A percentile compares a stretch with the other conserved stretches of the same genome.
Evolutionary conservation across 2,329 filamentous ascomycete species (phyloP).

Genomic region (Nigrospora sphaerica): DNA sequence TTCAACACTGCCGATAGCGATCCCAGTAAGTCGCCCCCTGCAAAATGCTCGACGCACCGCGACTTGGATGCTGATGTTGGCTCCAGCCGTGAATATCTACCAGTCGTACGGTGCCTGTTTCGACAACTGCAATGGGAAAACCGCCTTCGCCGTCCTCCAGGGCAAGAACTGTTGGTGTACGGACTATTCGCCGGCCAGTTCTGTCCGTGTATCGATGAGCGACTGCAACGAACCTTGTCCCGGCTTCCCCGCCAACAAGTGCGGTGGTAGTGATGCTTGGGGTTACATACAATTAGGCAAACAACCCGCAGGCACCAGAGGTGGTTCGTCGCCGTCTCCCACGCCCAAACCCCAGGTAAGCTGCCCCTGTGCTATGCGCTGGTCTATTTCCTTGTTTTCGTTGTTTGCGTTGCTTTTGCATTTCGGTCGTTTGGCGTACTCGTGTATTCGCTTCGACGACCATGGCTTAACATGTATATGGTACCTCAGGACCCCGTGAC

Average conservation of each 20-base stretch:
- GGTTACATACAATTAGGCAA: constrained; percentile 56
- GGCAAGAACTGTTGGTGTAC: constrained; percentile 67
- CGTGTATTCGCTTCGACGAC: background rate
- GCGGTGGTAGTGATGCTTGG: constrained; percentile 55
- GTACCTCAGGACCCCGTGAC: constrained; percentile 20
- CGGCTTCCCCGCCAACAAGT: constrained; percentile 60
- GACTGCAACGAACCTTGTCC: constrained; percentile 56
- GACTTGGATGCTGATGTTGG: background rate
- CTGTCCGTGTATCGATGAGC: constrained; percentile 27
- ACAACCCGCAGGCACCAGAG: constrained; percentile 51
- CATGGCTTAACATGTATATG: constrained; percentile 15
- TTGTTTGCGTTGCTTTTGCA: constrained; percentile 3
- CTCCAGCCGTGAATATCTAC: constrained; percentile 44
- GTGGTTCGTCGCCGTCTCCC: constrained; percentile 15
- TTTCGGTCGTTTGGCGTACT: background rate
- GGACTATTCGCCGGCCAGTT: constrained; percentile 52
- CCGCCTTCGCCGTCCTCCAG: constrained; percentile 64
- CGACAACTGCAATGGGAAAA: constrained; percentile 47
- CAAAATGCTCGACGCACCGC: no score
- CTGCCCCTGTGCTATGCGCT: constrained; percentile 2
- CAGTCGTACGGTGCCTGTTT: constrained; percentile 67
- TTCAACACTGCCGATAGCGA: constrained; percentile 35
- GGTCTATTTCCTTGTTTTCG: constrained; percentile 9
- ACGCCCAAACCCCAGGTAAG: constrained; percentile 17
- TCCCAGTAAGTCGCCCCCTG: constrained; percentile 28